These are phyloP conservation scores for Rosa rugosa DNA, from an alignment of 306 rosid genomes.

Conservation along the genomic window DNA sequence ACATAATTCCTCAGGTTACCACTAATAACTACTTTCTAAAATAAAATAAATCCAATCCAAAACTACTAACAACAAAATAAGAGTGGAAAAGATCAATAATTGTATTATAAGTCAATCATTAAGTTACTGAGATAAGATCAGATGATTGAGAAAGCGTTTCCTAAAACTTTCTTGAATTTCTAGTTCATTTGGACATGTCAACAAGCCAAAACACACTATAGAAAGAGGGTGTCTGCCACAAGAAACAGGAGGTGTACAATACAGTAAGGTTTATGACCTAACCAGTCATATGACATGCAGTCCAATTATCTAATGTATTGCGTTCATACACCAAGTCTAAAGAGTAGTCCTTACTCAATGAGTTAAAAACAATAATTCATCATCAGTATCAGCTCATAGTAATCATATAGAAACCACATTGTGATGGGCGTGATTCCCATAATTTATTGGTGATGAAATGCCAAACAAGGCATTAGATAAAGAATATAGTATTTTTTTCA, in stretches of 20 bases:
- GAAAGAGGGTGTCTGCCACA: not conserved
- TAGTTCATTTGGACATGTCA: too few relatives aligned
- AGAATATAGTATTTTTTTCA: not conserved
- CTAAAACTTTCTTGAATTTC: too few relatives aligned
- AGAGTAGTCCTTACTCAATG: not conserved
- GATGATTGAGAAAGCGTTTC: not conserved
- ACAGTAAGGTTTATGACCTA: not conserved
- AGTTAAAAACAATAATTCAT: not conserved
- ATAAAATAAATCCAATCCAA: not conserved
- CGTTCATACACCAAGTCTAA: conserved; percentile 1
- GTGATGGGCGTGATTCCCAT: not conserved
- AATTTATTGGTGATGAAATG: not conserved
- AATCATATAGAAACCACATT: not conserved
- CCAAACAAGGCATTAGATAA: not conserved
- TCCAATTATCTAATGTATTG: not conserved
- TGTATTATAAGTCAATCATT: not conserved
- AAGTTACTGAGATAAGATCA: not conserved
- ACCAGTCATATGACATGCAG: not conserved
- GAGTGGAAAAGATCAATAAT: not conserved
- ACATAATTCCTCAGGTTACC: not conserved
- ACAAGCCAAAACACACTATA: not conserved
- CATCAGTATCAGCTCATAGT: not conserved
- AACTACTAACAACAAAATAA: not conserved
- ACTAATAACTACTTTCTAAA: not conserved
- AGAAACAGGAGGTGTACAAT: not conserved